Evolutionary conservation across 2,329 filamentous ascomycete genomes (phyloP).

Genomic region (Myotisia sp.): DNA sequence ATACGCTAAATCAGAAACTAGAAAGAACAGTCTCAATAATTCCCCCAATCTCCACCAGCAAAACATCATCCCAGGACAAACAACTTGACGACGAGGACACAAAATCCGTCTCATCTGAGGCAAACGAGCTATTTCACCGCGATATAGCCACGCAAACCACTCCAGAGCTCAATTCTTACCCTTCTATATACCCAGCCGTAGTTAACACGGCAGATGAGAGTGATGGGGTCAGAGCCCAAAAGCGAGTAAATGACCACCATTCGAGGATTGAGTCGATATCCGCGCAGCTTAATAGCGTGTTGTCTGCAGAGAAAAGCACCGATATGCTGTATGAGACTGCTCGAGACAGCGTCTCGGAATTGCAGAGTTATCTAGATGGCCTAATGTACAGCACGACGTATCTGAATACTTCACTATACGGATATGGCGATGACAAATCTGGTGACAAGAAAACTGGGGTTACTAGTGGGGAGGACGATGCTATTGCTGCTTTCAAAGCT

Average conservation of each 20-base stretch:
- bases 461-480: conserved; percentile 39
- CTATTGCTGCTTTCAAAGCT: conserved; percentile 42
- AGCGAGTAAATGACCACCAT: conserved; percentile 24
- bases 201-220: conserved; percentile 14
- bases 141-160: conserved; percentile 51
- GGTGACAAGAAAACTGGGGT: conserved; percentile 15
- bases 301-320: conserved; percentile 25
- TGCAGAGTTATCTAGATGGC: conserved; percentile 40
- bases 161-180: conserved; percentile 25
- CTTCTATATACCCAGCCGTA: conserved; percentile 14
- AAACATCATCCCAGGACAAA: conserved; percentile 13
- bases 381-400: conserved; percentile 28
- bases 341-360: conserved; percentile 25
- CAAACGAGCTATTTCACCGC: conserved; percentile 49
- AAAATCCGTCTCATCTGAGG: conserved; percentile 41
- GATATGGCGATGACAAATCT: conserved; percentile 20
- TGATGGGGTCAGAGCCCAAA: conserved; percentile 5
- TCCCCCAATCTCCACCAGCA: conserved; percentile 24
- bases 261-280: conserved; percentile 37
- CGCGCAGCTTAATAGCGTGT: conserved; percentile 37
- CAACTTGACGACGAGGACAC: conserved; percentile 27
- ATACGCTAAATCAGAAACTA: conserved; percentile 43
- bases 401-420: conserved; percentile 19
- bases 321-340: conserved; percentile 22
- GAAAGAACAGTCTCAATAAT: conserved; percentile 38